A percentile compares a stretch with the other conserved stretches of the same genome.
phyloP scores from a whole-genome alignment of 768 basidiomycete genomes.

The Pleurotus eryngii region DNA sequence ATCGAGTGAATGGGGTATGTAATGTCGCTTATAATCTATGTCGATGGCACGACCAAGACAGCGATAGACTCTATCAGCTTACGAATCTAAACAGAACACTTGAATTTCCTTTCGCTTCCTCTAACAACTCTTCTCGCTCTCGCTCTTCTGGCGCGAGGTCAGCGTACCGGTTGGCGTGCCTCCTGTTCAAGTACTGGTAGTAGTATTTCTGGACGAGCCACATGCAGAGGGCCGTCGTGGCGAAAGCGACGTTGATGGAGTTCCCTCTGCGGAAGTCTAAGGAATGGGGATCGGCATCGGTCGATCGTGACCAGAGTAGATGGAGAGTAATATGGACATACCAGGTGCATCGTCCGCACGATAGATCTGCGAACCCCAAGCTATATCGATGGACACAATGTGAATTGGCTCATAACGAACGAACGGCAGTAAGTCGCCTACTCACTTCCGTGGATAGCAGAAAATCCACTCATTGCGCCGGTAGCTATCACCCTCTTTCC shows the following conservation, averaged over 20 bases:
- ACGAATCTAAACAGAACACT: slow-evolving; percentile 5
- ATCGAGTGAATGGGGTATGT: too few species aligned
- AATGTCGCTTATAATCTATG: too few species aligned
- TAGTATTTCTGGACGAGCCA: slow-evolving; percentile 17
- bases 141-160: slow-evolving; percentile 1
- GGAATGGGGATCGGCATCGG: background rate
- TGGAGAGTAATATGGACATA: background rate
- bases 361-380: slow-evolving; percentile 13
- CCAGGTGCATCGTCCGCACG: slow-evolving; percentile 11
- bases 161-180: slow-evolving; percentile 2
- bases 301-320: background rate
- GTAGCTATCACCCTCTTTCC: slow-evolving; percentile 8
- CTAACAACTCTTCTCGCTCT: background rate
- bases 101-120: background rate
- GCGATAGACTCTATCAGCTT: background rate
- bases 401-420: too few species aligned
- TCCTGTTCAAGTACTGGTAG: slow-evolving; percentile 10
- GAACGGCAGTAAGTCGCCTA: background rate
- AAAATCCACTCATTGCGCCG: slow-evolving; percentile 8
- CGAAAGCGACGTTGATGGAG: slow-evolving; percentile 16
- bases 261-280: slow-evolving; percentile 15
- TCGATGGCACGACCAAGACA: too few species aligned
- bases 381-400: background rate
- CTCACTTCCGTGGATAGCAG: slow-evolving; percentile 10
- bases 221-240: slow-evolving; percentile 9